Evolutionary conservation across 23 red algal genomes (phyloP).

Genomic region (Chondrus crispus): DNA sequence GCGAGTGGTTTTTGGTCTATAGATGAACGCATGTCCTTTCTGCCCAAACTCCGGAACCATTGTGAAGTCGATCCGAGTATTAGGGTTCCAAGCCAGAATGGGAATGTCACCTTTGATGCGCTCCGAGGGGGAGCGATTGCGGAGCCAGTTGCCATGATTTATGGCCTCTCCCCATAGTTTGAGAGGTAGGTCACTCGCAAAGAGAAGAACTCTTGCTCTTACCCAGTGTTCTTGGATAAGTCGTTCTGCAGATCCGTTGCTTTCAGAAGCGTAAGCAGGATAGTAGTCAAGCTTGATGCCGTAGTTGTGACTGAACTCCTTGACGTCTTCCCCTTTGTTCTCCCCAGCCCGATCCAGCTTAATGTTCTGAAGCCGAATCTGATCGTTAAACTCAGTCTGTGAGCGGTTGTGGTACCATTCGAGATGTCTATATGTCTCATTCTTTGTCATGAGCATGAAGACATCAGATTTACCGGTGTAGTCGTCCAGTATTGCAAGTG

Average conservation of each 20-base stretch:
- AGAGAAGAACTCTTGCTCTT: not conserved
- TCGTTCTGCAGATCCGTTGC: not conserved
- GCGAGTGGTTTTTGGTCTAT: not conserved
- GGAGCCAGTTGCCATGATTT: not conserved
- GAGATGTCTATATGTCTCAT: no score
- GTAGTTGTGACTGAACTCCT: no score
- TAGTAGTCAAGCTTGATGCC: not conserved
- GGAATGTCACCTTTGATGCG: not conserved
- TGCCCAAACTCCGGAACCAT: not conserved
- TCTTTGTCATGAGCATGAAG: not conserved
- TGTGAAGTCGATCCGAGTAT: not conserved
- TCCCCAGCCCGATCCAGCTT: not conserved
- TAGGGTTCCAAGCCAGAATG: not conserved
- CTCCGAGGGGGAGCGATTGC: not conserved
- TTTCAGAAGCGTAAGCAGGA: not conserved
- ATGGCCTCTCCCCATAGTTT: not conserved
- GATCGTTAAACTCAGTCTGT: no score
- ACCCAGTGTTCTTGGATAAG: not conserved
- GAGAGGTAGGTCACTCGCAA: not conserved
- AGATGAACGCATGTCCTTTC: not conserved
- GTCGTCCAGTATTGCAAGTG: not conserved
- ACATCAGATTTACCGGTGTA: not conserved
- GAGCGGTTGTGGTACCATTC: no score
- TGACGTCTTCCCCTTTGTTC: constrained; percentile 1
- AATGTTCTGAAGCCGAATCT: not conserved